Evolutionary conservation across 306 rosid genomes (phyloP), one percentile per base, ranked within the genome.

Genomic region (Prosopis cineraria): DNA sequence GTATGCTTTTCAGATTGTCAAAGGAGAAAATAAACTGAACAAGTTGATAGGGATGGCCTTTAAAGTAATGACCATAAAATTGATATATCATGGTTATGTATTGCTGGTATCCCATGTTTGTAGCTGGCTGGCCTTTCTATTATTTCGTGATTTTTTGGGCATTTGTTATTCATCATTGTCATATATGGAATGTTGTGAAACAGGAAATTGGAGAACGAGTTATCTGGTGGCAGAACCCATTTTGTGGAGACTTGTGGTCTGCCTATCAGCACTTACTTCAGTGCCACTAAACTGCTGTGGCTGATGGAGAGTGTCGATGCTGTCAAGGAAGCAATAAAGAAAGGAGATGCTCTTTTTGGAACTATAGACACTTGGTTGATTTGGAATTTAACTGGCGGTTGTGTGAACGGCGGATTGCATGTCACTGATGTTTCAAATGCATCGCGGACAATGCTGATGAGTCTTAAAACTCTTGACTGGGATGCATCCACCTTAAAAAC

Each of bases 341-440:
- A 76, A 65, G 91, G 88, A 31, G 98, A 94, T 77, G 97, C 91
- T 10, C 80, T 92, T 6, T 94, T 94, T 83, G 97, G 98, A 70
- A 94, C 98, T 0, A 80, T 92, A 63, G 97, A 91, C 79, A 81
- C 97, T 73, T 94, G 97, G 98, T 80, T 90, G 64, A 90, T 94
- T 70, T 94, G 97, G 97, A 90, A 94, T 70, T 75, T 94, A 76
- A 94, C 93, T 0, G 97, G 97, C 8, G 96, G n/a, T n/a, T n/a
- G 98, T 8, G 72, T 84, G 25, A 79, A 87, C 7, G 94, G 93
- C 31, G 96, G 97, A 37, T 17, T 92, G 65, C 97, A 92, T 67
- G 92, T 88, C 9, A 94, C 98, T 1, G 98, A 94, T 82, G 90
- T 84, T 74, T 94, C 98, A 0, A 94, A 94, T n/a, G 98, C 98